Percentiles rank a stretch among this genome's conserved stretches.
Evolutionary conservation across 139 green algal genomes (phyloP).

Genomic region (Coccomyxa sp.): DNA sequence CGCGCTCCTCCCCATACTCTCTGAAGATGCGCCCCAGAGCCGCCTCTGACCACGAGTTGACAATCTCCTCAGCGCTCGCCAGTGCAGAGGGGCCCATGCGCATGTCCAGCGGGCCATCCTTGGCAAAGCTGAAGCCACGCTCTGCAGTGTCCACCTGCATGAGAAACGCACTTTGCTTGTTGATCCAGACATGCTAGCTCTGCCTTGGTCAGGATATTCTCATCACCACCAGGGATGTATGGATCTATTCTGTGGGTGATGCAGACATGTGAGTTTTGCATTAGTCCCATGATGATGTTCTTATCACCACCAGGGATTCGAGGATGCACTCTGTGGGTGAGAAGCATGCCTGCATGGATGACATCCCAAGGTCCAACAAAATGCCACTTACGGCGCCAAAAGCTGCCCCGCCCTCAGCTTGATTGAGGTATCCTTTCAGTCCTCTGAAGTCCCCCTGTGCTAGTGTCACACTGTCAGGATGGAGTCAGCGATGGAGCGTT

Average conservation of each 20-base stretch:
- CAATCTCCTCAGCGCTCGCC: slow-evolving; percentile 67
- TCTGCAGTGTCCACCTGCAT: slow-evolving; percentile 75
- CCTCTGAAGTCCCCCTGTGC: slow-evolving; percentile 36
- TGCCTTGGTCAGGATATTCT: background rate
- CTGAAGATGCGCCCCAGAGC: slow-evolving; percentile 79
- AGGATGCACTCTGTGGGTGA: background rate
- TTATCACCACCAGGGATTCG: background rate
- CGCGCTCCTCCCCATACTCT: slow-evolving; percentile 91
- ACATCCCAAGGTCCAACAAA: slow-evolving; percentile 91
- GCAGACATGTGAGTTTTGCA: background rate
- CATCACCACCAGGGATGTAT: background rate
- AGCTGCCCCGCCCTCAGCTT: slow-evolving; percentile 18
- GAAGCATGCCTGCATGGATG: slow-evolving; percentile 86
- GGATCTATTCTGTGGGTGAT: background rate
- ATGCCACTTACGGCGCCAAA: slow-evolving; percentile 60
- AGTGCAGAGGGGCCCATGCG: slow-evolving; percentile 63
- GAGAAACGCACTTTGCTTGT: background rate
- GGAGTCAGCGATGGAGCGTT: background rate
- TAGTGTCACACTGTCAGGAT: background rate
- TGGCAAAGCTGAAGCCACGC: slow-evolving; percentile 85
- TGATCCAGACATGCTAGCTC: background rate
- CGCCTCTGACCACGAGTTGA: slow-evolving; percentile 85
- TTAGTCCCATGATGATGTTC: background rate
- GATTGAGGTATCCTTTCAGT: background rate
- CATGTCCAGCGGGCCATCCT: slow-evolving; percentile 83